phyloP scores from a whole-genome alignment of 164 flowering plant species.

The Echeveria elegans region DNA sequence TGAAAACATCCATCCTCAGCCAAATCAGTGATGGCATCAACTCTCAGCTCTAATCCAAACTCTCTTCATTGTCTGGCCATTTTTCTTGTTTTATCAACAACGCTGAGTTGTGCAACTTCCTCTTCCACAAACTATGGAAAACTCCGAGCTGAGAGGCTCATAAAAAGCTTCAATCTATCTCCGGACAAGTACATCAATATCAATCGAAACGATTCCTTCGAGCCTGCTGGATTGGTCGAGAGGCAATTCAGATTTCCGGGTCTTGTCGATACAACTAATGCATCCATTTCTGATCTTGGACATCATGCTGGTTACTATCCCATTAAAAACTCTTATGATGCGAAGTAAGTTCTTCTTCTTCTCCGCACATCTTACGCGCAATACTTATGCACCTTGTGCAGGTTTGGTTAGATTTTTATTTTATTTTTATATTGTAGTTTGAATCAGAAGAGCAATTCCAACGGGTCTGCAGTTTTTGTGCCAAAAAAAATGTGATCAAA shows the following conservation, averaged over 20 bases:
- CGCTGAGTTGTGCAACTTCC: background rate
- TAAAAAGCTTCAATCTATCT: background rate
- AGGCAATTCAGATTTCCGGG: constrained; percentile 37
- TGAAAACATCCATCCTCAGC: background rate
- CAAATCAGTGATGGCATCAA: background rate
- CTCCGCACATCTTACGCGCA: too few relatives aligned
- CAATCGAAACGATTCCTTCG: background rate
- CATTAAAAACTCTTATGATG: constrained; percentile 48
- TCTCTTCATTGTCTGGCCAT: background rate
- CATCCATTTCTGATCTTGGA: constrained; percentile 53
- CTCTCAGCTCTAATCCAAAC: background rate
- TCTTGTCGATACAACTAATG: constrained; percentile 11
- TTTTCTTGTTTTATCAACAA: background rate
- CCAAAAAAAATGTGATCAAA: too few relatives aligned
- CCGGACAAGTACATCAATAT: background rate
- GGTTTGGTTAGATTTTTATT: background rate
- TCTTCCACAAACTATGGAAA: background rate
- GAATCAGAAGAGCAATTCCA: background rate
- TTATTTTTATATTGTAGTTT: background rate
- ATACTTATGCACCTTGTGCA: background rate
- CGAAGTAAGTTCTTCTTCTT: constrained; percentile 32
- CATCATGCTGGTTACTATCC: constrained; percentile 80
- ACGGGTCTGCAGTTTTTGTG: background rate
- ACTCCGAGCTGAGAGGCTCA: background rate
- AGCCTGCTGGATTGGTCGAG: constrained; percentile 27